Percentiles rank a stretch among this genome's conserved stretches.
phyloP scores from a whole-genome alignment of 805 yeast species.

The Candida morakotiae region DNA sequence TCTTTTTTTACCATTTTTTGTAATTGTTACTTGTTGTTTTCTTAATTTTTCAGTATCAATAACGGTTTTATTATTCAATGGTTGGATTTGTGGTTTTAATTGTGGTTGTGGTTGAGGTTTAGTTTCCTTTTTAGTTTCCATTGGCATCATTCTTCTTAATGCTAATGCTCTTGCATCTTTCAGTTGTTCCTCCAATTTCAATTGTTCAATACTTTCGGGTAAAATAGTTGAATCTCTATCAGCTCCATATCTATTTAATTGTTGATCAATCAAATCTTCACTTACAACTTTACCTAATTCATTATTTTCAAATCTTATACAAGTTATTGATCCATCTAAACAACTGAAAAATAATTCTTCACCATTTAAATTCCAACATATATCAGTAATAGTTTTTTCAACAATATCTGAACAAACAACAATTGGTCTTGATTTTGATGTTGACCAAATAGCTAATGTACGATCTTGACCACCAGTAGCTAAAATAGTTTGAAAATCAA shows the following conservation, averaged over 20 bases:
- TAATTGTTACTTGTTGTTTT: conserved; percentile 50
- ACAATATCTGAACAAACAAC: conserved; percentile 75
- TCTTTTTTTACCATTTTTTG: conserved; percentile 73
- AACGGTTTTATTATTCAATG: not conserved
- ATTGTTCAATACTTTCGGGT: conserved; percentile 83
- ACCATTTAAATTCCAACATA: conserved; percentile 88
- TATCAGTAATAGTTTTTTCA: conserved; percentile 77
- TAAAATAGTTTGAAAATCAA: conserved; percentile 58
- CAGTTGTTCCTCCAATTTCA: conserved; percentile 66
- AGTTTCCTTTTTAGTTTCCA: conserved; percentile 9
- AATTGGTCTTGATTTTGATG: conserved; percentile 69
- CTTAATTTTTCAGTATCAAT: conserved; percentile 7
- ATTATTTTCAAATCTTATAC: conserved; percentile 54
- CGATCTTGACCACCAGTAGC: conserved; percentile 97
- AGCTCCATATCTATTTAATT: conserved; percentile 80
- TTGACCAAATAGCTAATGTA: conserved; percentile 84
- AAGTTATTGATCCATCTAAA: conserved; percentile 77
- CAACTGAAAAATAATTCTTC: conserved; percentile 69
- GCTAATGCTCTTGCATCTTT: conserved; percentile 12
- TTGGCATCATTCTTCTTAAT: conserved; percentile 8
- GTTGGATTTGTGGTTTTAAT: not conserved
- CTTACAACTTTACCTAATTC: conserved; percentile 76
- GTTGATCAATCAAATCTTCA: conserved; percentile 58
- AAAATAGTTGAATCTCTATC: conserved; percentile 79
- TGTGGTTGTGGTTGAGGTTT: not conserved